phyloP scores from a whole-genome alignment of 306 rosid species.

The Prunus davidiana region DNA sequence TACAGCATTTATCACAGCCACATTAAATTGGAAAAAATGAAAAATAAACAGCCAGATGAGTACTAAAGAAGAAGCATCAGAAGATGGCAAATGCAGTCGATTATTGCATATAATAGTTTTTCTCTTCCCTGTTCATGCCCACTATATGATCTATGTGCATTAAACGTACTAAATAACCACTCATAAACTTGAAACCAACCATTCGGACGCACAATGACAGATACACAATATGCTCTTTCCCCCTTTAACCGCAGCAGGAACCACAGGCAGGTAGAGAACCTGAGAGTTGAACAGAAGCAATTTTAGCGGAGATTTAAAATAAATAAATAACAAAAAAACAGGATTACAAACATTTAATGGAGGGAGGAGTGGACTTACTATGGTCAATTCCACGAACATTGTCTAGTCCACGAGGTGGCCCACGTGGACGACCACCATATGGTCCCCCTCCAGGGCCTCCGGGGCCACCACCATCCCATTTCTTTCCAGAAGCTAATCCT shows the following conservation, averaged over 20 bases:
- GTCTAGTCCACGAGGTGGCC: slow-evolving; percentile 88
- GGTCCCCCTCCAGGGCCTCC: slow-evolving; percentile 89
- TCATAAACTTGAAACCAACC: not conserved
- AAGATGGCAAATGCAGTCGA: not conserved
- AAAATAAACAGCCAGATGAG: not conserved
- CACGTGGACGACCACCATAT: slow-evolving; percentile 77
- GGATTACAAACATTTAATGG: not conserved
- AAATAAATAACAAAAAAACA: not conserved
- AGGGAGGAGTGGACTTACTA: slow-evolving; percentile 50
- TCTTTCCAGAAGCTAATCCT: slow-evolving; percentile 69
- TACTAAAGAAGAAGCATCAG: not conserved
- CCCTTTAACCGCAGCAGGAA: slow-evolving; percentile 84
- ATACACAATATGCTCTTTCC: slow-evolving; percentile 4
- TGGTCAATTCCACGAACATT: slow-evolving; percentile 90
- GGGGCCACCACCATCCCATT: slow-evolving; percentile 85
- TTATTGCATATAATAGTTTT: not conserved
- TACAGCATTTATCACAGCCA: not conserved
- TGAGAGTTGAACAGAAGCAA: slow-evolving; percentile 26
- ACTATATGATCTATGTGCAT: slow-evolving; percentile 9
- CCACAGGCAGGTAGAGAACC: slow-evolving; percentile 93
- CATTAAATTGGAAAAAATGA: no score
- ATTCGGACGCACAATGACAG: not conserved
- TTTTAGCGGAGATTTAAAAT: not conserved
- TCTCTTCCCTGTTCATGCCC: not conserved
- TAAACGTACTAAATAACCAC: not conserved